These are phyloP conservation scores for Podaxis mareebaensis DNA, from an alignment of 768 basidiomycete genomes.

Conservation along the genomic window DNA sequence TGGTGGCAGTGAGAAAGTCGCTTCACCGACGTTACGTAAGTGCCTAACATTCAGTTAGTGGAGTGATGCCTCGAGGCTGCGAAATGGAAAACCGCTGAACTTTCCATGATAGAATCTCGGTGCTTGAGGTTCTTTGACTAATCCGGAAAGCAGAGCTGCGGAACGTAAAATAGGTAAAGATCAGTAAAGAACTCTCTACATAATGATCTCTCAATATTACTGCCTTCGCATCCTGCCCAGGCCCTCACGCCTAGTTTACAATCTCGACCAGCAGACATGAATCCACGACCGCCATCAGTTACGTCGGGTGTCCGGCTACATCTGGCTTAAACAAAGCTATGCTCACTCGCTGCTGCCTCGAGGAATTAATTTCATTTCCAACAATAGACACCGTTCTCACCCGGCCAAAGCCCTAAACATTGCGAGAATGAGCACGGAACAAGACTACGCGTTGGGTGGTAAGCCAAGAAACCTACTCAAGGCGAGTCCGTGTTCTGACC, in stretches of 20 bases:
- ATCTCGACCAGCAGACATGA: background rate
- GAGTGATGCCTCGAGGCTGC: background rate
- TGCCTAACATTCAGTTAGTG: background rate
- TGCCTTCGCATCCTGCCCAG: background rate
- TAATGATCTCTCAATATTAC: background rate
- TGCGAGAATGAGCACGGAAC: background rate
- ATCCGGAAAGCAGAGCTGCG: background rate
- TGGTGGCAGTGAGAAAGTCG: no score
- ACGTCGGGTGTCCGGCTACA: background rate
- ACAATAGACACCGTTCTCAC: background rate
- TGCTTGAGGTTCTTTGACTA: background rate
- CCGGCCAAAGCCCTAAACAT: background rate
- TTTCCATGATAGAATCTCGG: background rate
- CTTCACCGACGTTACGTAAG: background rate
- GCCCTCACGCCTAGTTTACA: background rate
- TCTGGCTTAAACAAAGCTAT: background rate
- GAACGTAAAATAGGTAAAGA: background rate
- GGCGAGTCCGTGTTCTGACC: background rate
- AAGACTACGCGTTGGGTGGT: background rate
- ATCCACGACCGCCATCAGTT: background rate
- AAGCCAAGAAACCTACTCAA: background rate
- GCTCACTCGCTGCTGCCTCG: background rate
- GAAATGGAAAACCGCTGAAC: background rate
- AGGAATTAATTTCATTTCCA: background rate
- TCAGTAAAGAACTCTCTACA: background rate